phyloP scores from a whole-genome alignment of 176 grass and related monocot species.

The Oryza glumipatula region DNA sequence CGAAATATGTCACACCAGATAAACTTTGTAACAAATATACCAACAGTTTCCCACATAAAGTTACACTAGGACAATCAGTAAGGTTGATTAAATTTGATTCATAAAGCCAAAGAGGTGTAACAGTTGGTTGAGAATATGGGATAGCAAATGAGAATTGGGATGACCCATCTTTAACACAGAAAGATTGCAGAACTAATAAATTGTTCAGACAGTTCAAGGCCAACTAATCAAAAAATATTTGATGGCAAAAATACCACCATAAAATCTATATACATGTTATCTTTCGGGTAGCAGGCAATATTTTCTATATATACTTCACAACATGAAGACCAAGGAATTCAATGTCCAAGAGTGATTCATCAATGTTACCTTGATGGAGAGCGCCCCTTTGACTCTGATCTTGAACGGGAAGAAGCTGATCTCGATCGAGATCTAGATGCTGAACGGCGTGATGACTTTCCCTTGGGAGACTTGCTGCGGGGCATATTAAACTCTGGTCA shows the following conservation, averaged over 20 bases:
- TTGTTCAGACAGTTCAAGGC: neutral
- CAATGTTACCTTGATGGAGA: slow-evolving; percentile 53
- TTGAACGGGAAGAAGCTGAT: slow-evolving; percentile 53
- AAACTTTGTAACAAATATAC: neutral
- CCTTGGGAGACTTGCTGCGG: slow-evolving; percentile 57
- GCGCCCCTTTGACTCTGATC: slow-evolving; percentile 33
- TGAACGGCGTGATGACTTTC: slow-evolving; percentile 39
- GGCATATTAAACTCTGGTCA: neutral
- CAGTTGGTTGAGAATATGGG: neutral
- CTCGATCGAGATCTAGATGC: slow-evolving; percentile 50
- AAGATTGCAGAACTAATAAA: neutral
- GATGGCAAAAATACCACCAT: neutral
- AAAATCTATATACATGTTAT: neutral
- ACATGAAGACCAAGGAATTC: neutral
- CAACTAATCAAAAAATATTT: neutral
- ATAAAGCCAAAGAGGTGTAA: slow-evolving; percentile 13
- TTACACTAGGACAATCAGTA: neutral
- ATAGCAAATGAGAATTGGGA: neutral
- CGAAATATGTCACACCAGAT: slow-evolving; percentile 2
- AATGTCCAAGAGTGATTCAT: neutral
- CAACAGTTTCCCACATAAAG: slow-evolving; percentile 2
- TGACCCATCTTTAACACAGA: slow-evolving; percentile 22
- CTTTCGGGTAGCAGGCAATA: neutral
- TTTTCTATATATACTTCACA: neutral
- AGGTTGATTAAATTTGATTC: slow-evolving; percentile 11